Evolutionary conservation across 2,329 filamentous ascomycete genomes (phyloP).

Genomic region (Aspergillus sp.): DNA sequence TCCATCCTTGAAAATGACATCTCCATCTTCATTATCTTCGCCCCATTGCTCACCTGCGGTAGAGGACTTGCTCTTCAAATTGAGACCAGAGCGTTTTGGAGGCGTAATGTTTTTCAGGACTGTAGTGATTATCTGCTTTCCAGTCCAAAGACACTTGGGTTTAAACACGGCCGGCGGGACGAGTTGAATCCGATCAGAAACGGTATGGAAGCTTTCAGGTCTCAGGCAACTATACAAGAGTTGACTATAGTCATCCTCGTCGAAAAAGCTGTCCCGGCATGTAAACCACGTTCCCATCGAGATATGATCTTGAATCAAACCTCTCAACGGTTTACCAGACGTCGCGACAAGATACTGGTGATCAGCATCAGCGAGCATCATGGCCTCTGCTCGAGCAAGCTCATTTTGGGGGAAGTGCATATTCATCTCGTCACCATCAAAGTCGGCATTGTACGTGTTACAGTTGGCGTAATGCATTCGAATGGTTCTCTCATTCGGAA

Average conservation of each 20-base stretch:
- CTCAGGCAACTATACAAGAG: conserved; percentile 84
- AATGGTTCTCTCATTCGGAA: conserved; percentile 92
- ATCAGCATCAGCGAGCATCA: conserved; percentile 90
- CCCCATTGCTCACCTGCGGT: conserved; percentile 76
- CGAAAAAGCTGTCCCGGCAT: conserved; percentile 84
- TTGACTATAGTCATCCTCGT: conserved; percentile 79
- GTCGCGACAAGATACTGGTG: conserved; percentile 95
- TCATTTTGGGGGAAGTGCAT: conserved; percentile 99
- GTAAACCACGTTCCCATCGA: conserved; percentile 89
- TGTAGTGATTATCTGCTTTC: conserved; percentile 90
- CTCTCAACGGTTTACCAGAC: conserved; percentile 83
- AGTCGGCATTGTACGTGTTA: conserved; percentile 98
- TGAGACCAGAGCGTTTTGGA: conserved; percentile 62
- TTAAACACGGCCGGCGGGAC: conserved; percentile 74
- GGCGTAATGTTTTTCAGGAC: conserved; percentile 89
- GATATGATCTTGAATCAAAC: conserved; percentile 96
- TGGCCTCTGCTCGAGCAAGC: conserved; percentile 80
- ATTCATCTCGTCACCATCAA: conserved; percentile 99
- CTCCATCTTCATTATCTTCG: conserved; percentile 58
- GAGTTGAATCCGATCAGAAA: conserved; percentile 70
- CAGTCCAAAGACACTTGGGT: conserved; percentile 77
- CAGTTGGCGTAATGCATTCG: conserved; percentile 99
- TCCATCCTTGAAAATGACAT: conserved; percentile 74
- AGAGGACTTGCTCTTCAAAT: conserved; percentile 67
- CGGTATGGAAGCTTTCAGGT: conserved; percentile 82